Evolutionary conservation across 129 eudicot species (phyloP).

Genomic region (Glebionis coronaria): DNA sequence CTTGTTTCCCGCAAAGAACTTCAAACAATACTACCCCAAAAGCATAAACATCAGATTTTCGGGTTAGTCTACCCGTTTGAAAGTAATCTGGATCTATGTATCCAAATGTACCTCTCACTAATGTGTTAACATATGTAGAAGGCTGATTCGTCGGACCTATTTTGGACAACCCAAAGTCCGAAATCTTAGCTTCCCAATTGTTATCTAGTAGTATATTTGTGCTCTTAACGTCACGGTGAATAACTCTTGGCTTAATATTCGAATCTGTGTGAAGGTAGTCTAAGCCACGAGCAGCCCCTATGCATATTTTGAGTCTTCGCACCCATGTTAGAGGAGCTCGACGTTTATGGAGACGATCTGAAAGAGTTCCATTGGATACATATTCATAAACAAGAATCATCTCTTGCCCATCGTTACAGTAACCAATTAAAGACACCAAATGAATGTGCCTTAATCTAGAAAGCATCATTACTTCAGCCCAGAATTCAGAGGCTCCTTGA

Average conservation of each 20-base stretch:
- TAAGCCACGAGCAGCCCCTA: constrained; percentile 18
- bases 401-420: not conserved
- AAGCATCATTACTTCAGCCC: constrained; percentile 12
- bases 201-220: constrained; percentile 11
- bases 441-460: constrained; percentile 1
- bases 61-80: constrained; percentile 20
- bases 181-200: constrained; percentile 11
- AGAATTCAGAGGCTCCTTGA: constrained; percentile 18
- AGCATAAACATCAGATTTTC: constrained; percentile 33
- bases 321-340: constrained; percentile 6
- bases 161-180: constrained; percentile 19
- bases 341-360: not conserved
- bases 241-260: not conserved
- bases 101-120: constrained; percentile 19
- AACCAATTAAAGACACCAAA: constrained; percentile 14
- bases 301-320: constrained; percentile 17
- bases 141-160: not conserved
- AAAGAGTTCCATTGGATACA: not conserved
- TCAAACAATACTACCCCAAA: constrained; percentile 30
- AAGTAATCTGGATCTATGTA: constrained; percentile 31
- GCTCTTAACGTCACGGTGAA: constrained; percentile 20
- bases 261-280: constrained; percentile 18
- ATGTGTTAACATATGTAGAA: not conserved
- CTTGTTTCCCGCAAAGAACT: constrained; percentile 39
- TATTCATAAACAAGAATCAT: not conserved